Conservation (phyloP, 371 early-diverging fungal genomes). For the Mortierella sp. region DNA sequence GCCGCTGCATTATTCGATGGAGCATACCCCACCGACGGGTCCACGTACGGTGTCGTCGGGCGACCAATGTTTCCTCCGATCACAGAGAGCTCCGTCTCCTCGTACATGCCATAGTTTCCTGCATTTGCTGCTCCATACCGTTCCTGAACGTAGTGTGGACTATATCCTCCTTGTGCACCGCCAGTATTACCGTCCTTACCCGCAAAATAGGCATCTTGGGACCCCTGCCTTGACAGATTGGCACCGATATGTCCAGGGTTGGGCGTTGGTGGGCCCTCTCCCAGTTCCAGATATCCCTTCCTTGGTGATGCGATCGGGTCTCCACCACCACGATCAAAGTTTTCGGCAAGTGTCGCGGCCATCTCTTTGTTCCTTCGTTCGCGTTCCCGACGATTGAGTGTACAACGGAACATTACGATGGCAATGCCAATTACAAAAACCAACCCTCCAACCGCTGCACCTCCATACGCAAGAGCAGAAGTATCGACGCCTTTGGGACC, state of each 20-base stretch:
- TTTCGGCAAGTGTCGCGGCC: constrained; percentile 41
- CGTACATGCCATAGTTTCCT: constrained; percentile 40
- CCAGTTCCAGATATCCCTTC: constrained; percentile 42
- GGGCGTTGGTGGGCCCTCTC: constrained; percentile 30
- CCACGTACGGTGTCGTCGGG: constrained; percentile 19
- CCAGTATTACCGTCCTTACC: constrained; percentile 15
- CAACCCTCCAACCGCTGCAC: constrained; percentile 35
- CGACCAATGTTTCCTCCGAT: constrained; percentile 32
- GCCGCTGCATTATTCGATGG: constrained; percentile 18
- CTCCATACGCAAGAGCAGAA: constrained; percentile 6
- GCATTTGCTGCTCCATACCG: constrained; percentile 39
- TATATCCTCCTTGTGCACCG: constrained; percentile 9
- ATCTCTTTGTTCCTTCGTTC: constrained; percentile 42
- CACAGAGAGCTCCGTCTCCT: constrained; percentile 52
- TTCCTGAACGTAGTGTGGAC: constrained; percentile 46
- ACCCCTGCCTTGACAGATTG: constrained; percentile 39
- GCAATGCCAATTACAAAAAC: constrained; percentile 39
- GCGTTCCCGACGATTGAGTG: constrained; percentile 21
- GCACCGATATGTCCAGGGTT: constrained; percentile 20
- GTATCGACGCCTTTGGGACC: no score
- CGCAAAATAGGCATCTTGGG: constrained; percentile 36
- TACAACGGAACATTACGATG: constrained; percentile 33
- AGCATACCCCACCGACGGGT: constrained; percentile 17
- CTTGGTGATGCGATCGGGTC: constrained; percentile 22
- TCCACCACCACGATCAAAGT: constrained; percentile 25